These are phyloP conservation scores for Wallemia ichthyophaga DNA, from an alignment of 1,284 basidiomycete species.

Conservation along the genomic window DNA sequence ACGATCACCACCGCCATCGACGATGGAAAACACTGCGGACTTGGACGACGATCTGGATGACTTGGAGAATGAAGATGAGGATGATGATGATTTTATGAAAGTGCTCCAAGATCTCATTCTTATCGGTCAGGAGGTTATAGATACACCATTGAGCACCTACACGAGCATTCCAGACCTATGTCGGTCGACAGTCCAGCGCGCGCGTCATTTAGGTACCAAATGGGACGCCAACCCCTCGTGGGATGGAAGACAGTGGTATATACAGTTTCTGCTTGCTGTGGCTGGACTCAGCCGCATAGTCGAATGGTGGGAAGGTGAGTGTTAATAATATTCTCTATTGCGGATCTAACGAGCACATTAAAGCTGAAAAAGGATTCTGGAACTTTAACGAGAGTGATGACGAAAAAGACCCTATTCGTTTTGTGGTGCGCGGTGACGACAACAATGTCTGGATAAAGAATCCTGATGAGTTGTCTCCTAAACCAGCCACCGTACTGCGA, in stretches of 20 bases:
- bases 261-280: constrained; percentile 81
- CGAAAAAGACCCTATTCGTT: background rate
- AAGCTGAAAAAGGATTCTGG: constrained; percentile 97
- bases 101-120: constrained; percentile 74
- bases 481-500: background rate
- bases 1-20: background rate
- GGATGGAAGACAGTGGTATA: constrained; percentile 95
- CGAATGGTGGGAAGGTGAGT: constrained; percentile 68
- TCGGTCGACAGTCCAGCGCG: constrained; percentile 54
- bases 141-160: constrained; percentile 60
- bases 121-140: constrained; percentile 77
- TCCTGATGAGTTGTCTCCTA: background rate
- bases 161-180: constrained; percentile 58
- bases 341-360: background rate
- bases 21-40: background rate
- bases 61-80: constrained; percentile 4
- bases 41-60: background rate
- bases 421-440: background rate
- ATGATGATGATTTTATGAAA: constrained; percentile 47
- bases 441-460: background rate
- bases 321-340: background rate
- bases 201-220: constrained; percentile 65
- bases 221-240: constrained; percentile 97
- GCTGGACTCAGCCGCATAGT: constrained; percentile 83
- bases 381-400: constrained; percentile 47